Evolutionary conservation across 108 stramenopile species (phyloP).

Genomic region (Nannochloropsis oceanica): DNA sequence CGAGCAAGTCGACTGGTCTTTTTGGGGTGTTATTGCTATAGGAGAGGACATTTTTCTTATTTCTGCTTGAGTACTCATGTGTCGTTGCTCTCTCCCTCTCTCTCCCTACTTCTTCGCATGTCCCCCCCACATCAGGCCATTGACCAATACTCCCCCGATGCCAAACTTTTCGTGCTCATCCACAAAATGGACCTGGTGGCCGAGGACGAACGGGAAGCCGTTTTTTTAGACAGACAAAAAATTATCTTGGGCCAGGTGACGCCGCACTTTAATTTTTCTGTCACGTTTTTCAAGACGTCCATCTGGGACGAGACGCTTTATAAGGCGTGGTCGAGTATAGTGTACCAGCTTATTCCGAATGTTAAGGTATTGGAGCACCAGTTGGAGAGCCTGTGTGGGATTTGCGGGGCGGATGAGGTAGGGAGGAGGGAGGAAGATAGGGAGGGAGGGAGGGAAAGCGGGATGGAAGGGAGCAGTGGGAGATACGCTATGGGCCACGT

Average conservation of each 20-base stretch:
- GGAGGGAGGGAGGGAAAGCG: not conserved
- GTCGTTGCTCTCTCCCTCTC: no score
- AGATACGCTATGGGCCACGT: no score
- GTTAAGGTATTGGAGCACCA: slow-evolving; percentile 76
- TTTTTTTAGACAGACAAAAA: slow-evolving; percentile 60
- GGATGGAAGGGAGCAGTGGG: no score
- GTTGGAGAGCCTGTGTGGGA: slow-evolving; percentile 68
- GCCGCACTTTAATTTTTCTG: slow-evolving; percentile 46
- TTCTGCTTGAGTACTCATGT: no score
- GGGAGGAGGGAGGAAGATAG: not conserved
- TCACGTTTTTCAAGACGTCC: slow-evolving; percentile 67
- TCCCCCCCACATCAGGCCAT: slow-evolving; percentile 50
- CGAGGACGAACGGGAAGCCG: slow-evolving; percentile 53
- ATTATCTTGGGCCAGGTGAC: slow-evolving; percentile 47
- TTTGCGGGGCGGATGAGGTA: slow-evolving; percentile 91
- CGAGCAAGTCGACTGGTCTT: no score
- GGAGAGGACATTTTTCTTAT: no score
- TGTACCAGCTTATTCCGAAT: slow-evolving; percentile 93
- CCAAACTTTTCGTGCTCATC: slow-evolving; percentile 86
- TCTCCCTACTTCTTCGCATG: not conserved
- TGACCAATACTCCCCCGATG: slow-evolving; percentile 86
- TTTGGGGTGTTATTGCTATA: no score
- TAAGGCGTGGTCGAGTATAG: slow-evolving; percentile 77
- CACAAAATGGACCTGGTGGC: slow-evolving; percentile 98
- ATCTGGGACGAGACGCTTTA: slow-evolving; percentile 99